Percentiles rank a stretch among this genome's conserved stretches.
These are phyloP conservation scores for Coleophoma eucalyptorum DNA, from an alignment of 2,329 filamentous ascomycete genomes.

Conservation along the genomic window DNA sequence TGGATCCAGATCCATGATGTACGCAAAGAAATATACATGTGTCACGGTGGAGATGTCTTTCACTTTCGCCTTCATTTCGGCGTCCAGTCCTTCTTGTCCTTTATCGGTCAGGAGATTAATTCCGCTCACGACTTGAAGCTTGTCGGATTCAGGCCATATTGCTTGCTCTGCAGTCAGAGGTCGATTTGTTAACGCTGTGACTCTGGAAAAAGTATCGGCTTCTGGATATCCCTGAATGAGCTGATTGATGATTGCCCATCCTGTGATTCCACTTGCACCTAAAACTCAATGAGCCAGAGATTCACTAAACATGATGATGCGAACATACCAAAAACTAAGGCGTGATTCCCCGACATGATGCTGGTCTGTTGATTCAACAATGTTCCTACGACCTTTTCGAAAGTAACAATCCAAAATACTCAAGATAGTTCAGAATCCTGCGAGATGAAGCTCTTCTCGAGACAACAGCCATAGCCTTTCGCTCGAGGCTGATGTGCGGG, in stretches of 20 bases:
- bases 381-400: background rate
- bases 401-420: background rate
- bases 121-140: conserved; percentile 31
- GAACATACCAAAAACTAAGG: conserved; percentile 23
- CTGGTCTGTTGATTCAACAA: background rate
- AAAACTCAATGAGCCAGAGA: background rate
- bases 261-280: conserved; percentile 27
- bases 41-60: conserved; percentile 33
- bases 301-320: background rate
- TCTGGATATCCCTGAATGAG: conserved; percentile 24
- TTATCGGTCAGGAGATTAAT: conserved; percentile 32
- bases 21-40: conserved; percentile 35
- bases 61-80: conserved; percentile 20
- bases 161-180: conserved; percentile 15
- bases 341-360: conserved; percentile 12
- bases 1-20: conserved; percentile 10
- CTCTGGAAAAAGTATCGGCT: conserved; percentile 19
- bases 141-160: conserved; percentile 14
- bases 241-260: conserved; percentile 27
- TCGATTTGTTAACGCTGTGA: conserved; percentile 27
- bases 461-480: conserved; percentile 1
- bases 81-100: conserved; percentile 20
- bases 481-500: conserved; percentile 8
- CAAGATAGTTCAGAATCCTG: no score
- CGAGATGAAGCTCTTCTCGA: no score